Conservation (phyloP, 805 yeast species). For the Yarrowia sp. region DNA sequence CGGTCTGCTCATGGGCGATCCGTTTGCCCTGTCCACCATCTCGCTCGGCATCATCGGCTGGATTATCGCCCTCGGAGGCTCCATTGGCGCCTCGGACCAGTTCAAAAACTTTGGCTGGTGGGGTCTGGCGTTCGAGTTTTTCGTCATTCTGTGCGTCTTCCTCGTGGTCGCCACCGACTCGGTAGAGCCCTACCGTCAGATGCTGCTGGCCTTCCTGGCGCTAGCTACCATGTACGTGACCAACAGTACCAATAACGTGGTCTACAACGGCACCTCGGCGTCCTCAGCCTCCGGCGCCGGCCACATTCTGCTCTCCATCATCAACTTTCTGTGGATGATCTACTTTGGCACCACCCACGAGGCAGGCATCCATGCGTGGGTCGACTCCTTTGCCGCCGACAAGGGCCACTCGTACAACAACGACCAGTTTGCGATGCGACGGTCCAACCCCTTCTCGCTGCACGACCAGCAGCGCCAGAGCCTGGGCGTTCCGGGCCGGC, state of each 20-base stretch:
- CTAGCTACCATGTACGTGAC: conserved; percentile 85
- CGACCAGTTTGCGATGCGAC: conserved; percentile 33
- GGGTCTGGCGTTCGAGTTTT: conserved; percentile 84
- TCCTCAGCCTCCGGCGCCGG: conserved; percentile 93
- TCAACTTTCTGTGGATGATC: conserved; percentile 83
- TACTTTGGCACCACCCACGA: conserved; percentile 91
- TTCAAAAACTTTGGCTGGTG: conserved; percentile 95
- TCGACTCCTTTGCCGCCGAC: conserved; percentile 76
- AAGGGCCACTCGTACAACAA: conserved; percentile 36
- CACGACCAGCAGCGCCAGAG: conserved; percentile 34
- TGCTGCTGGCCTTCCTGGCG: conserved; percentile 62
- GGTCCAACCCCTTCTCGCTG: conserved; percentile 32
- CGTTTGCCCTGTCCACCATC: conserved; percentile 84
- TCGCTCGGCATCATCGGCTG: conserved; percentile 72
- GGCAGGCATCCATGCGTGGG: conserved; percentile 82
- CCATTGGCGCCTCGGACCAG: conserved; percentile 61
- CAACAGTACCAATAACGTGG: conserved; percentile 79
- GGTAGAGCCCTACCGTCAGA: conserved; percentile 68
- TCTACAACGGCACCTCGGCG: conserved; percentile 70
- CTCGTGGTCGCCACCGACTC: conserved; percentile 65
- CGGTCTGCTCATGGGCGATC: conserved; percentile 71
- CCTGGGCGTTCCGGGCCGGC: conserved; percentile 35
- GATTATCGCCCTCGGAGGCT: conserved; percentile 89
- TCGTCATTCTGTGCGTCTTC: conserved; percentile 61
- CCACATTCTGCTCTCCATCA: conserved; percentile 78